Evolutionary conservation across 345 rosid species (phyloP).

Genomic region (Ceriops tagal): DNA sequence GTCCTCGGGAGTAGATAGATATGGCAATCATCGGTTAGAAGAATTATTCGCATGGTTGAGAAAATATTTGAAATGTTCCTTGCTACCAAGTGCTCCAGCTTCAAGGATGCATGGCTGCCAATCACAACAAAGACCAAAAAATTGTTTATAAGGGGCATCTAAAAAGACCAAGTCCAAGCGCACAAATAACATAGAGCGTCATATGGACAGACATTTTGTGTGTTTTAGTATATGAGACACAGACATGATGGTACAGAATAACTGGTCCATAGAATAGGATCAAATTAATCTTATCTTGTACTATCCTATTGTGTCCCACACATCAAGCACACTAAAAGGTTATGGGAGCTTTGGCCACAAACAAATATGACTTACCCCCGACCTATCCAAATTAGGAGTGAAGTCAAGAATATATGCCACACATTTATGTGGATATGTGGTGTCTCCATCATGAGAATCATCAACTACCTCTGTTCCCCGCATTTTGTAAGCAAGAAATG

Average conservation of each 20-base stretch:
- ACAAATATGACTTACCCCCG: conserved; percentile 28
- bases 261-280: too few species aligned
- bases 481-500: conserved; percentile 12
- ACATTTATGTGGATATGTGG: conserved; percentile 62
- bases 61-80: conserved; percentile 75
- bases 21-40: conserved; percentile 74
- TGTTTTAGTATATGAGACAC: too few species aligned
- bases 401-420: too few species aligned
- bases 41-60: conserved; percentile 48
- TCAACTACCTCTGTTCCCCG: conserved; percentile 83
- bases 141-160: too few species aligned
- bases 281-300: too few species aligned
- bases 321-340: too few species aligned
- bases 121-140: not conserved
- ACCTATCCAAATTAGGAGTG: too few species aligned
- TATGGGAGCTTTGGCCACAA: conserved; percentile 23
- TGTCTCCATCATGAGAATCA: conserved; percentile 85
- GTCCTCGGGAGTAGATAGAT: conserved; percentile 70
- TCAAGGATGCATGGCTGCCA: conserved; percentile 80
- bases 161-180: too few species aligned
- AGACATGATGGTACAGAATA: too few species aligned
- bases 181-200: too few species aligned
- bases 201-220: too few species aligned
- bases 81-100: conserved; percentile 92
- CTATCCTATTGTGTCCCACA: too few species aligned